Base-by-base conservation (phyloP, 164 flowering plant genomes). In the Paratinospora sagittata region DNA sequence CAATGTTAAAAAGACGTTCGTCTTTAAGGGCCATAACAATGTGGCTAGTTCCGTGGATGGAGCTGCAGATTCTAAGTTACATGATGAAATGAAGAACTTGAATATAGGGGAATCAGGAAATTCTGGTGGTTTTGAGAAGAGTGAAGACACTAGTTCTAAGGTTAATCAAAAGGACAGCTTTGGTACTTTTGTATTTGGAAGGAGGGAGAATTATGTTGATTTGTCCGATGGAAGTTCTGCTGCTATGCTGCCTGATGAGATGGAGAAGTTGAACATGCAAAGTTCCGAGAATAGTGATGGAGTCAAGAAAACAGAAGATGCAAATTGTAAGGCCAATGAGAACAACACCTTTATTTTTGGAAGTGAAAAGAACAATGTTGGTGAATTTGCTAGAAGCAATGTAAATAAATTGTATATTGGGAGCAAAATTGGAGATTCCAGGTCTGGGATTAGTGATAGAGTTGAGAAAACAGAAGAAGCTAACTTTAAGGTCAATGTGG, bases 31-130 rank as follows among this genome's bases (percentile, higher is more conserved):
- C 3, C 61, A 65, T 27, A 37, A 12, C 55, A 72, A 60, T 49
- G 36, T 62, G 34, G 62, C 26, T 55, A 55, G 61, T n/a, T 55
- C 61, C n/a, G 49, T 62, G 27, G 60, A 41, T 62, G 63, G 45
- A 27, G 69, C 49, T 68, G 21, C 19, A n/a, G 66, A 27, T 36
- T 63, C 69, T 41, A 80, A 73, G 19, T 79, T 84, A 14, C 78
- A 81, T 16, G 79, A 78, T 70, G 84, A 87, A 72, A 81, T 81
- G 80, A 70, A 62, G 70, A 84, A 79, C 66, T 68, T 87, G 75
- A 78, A 77, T 43, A 77, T 85, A 63, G 74, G 70, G 58, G 76
- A 67, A 16, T 58, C 75, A 57, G 57, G 45, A 23, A 72, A 64
- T 26, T 19, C 27, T 16, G 67, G 60, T 17, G 67, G 27, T 52